Conservation (phyloP, 306 rosid species). For the Pyrus pyrifolia region DNA sequence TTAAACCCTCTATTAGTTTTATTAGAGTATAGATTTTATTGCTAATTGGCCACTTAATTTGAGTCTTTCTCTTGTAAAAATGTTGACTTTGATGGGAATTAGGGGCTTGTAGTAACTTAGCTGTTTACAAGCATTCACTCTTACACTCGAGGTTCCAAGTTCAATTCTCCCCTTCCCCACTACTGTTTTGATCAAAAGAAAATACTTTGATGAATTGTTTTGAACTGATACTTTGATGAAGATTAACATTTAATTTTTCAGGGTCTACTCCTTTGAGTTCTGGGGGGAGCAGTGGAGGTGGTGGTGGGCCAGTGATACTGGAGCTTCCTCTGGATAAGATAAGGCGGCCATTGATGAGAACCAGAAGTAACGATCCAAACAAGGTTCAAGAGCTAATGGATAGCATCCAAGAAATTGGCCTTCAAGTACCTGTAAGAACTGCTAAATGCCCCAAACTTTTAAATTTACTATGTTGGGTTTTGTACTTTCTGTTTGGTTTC, state of each 20-base stretch:
- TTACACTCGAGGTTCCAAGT: no score
- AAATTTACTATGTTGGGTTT: background rate
- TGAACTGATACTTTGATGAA: no score
- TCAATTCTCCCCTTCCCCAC: no score
- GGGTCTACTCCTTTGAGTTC: conserved; percentile 43
- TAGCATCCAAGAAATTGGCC: conserved; percentile 79
- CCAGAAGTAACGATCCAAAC: conserved; percentile 65
- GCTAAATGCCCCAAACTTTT: background rate
- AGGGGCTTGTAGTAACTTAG: no score
- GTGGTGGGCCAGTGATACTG: conserved; percentile 71
- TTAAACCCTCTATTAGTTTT: background rate
- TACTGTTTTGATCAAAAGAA: no score
- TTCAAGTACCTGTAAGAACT: conserved; percentile 75
- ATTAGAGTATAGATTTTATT: no score
- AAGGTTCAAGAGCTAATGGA: conserved; percentile 84
- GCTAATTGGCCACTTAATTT: no score
- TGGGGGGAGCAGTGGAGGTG: conserved; percentile 40
- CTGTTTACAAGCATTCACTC: no score
- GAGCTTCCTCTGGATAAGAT: conserved; percentile 95
- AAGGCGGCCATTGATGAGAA: conserved; percentile 81
- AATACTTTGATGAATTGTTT: no score
- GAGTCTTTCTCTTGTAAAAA: no score
- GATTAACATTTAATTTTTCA: conserved; percentile 2
- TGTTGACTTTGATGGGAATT: no score
- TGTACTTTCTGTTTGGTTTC: background rate